Evolutionary conservation across 176 grass and related monocot species (phyloP), one percentile per base, ranked within the genome.

Genomic region (Musa beccarii): DNA sequence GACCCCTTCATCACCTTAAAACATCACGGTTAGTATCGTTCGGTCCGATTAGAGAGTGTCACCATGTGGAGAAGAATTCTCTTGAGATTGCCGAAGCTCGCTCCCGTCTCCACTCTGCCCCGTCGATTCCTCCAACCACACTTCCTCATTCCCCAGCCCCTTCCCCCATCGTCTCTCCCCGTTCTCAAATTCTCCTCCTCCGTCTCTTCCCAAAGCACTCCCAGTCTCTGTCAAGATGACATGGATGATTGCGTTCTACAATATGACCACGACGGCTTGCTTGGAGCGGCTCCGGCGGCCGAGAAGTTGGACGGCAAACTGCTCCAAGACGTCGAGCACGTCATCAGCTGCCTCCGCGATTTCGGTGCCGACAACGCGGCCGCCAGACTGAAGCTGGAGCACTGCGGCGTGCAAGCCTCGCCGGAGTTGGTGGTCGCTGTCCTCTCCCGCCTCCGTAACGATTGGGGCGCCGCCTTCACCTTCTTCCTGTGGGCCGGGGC

Each of bases 401-500:
- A 50, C 65, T 97, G 88, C 84, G 81, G 76, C 65, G 87, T 87
- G 29, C 43, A 29, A 59, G 43, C 84, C 52, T 93, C 93, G 61
- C 88, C 77, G 69, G 86, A 73, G 81, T 71, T 97, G 68, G 88
- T 93, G 51, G 86, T 72, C 54, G 80, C 83, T 15, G 86, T 80
- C 55, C 84, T 93, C 9, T 73, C 88, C 53, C 79, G 84, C 50
- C 84, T 93, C 66, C 84, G 90, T 16, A 90, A 97, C 80, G 89
- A 91, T 83, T 97, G 90, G 74, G 90, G 14, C 8, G 76, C 83
- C 9, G 89, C 93, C 53, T 85, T 90, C 66, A 85, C 83, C 51
- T 80, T 89, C 72, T 92, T 96, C 89, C 83, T 81, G 13, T 96
- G 93, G 93, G 93, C 89, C 2, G 43, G 69, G 2, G 59, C 51